A percentile compares a stretch with the other conserved stretches of the same genome.
phyloP scores from a whole-genome alignment of 805 yeast genomes.

The Saccharomycopsis sp. region DNA sequence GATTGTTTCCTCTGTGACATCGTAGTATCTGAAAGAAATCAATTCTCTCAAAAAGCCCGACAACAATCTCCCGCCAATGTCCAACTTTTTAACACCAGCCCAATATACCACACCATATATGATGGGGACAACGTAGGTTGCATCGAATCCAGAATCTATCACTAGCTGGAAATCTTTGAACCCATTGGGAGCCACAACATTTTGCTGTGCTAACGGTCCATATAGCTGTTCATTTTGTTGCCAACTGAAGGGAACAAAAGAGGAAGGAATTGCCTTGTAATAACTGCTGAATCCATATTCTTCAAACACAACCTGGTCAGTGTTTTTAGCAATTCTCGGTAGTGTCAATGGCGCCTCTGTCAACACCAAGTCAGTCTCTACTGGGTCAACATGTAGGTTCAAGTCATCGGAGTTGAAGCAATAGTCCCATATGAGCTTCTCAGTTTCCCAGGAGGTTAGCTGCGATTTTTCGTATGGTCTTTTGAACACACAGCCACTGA shows the following conservation, averaged over 20 bases:
- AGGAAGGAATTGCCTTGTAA: constrained; percentile 55
- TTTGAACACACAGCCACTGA: constrained; percentile 61
- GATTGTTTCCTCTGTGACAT: constrained; percentile 84
- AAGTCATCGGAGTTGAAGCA: constrained; percentile 43
- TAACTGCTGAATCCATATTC: constrained; percentile 75
- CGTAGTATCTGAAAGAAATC: constrained; percentile 84
- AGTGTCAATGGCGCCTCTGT: constrained; percentile 78
- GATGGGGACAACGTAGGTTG: constrained; percentile 82
- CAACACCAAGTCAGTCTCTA: constrained; percentile 52
- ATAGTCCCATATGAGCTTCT: constrained; percentile 86
- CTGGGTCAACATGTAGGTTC: constrained; percentile 29
- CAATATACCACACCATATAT: constrained; percentile 68
- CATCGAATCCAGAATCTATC: constrained; percentile 80
- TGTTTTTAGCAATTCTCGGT: constrained; percentile 71
- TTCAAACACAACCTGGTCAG: constrained; percentile 89
- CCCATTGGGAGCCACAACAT: constrained; percentile 9
- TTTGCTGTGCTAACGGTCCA: constrained; percentile 22
- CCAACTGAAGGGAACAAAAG: constrained; percentile 55
- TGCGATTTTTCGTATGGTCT: constrained; percentile 89
- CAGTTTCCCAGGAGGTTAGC: constrained; percentile 82
- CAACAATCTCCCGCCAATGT: constrained; percentile 78
- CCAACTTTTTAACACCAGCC: constrained; percentile 68
- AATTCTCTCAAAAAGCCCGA: constrained; percentile 79
- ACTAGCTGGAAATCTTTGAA: constrained; percentile 61
- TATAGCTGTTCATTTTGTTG: constrained; percentile 25